Conservation (phyloP, 1,284 basidiomycete species). For the Papiliotrema nemorosa region DNA sequence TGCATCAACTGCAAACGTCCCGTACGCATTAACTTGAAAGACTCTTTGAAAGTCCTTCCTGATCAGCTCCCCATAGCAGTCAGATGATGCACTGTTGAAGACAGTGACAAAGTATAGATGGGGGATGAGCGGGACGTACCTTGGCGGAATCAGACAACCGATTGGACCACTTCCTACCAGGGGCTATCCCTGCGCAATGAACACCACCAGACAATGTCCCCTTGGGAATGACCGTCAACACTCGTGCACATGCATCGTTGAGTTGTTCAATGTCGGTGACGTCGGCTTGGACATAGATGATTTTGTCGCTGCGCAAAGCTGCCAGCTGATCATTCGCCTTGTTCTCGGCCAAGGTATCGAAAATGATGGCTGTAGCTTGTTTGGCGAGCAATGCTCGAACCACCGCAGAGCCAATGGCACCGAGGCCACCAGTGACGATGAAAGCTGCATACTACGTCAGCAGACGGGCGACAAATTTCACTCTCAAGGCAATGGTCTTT, state of each 20-base stretch:
- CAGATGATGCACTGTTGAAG: background rate
- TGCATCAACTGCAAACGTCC: constrained; percentile 31
- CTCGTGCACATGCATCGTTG: constrained; percentile 5
- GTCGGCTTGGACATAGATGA: constrained; percentile 21
- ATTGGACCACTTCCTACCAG: constrained; percentile 13
- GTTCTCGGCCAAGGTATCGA: constrained; percentile 17
- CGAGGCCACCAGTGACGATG: constrained; percentile 26
- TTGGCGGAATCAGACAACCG: constrained; percentile 10
- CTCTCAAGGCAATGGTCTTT: no score
- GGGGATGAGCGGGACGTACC: background rate
- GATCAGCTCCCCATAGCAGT: no score
- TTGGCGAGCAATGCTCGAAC: constrained; percentile 11
- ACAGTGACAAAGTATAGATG: background rate
- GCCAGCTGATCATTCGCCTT: constrained; percentile 14
- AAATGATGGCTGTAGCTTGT: constrained; percentile 6
- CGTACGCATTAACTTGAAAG: constrained; percentile 26
- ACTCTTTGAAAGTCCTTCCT: constrained; percentile 19
- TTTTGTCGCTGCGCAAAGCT: constrained; percentile 7
- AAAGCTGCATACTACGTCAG: constrained; percentile 10
- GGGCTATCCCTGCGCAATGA: constrained; percentile 13
- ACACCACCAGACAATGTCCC: constrained; percentile 29
- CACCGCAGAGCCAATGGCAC: constrained; percentile 15
- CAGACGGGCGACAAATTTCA: no score
- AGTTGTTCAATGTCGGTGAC: constrained; percentile 16
- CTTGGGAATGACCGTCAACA: constrained; percentile 17